Conservation (phyloP, 768 basidiomycete species). For the Boletus reticuloceps region DNA sequence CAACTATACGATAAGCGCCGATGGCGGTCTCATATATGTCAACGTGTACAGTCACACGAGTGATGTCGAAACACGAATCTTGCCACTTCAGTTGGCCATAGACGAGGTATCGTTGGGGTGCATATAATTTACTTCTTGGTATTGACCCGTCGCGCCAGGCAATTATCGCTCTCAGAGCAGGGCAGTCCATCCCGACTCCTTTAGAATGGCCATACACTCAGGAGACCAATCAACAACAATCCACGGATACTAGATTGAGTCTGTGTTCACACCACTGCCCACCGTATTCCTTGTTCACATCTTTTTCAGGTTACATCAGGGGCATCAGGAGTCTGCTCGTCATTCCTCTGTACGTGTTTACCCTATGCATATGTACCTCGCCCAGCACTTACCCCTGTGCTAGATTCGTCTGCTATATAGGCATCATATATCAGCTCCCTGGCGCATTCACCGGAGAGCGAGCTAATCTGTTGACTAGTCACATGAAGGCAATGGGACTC, state of each 20-base stretch:
- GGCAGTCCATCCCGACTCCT: constrained; percentile 52
- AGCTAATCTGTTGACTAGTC: constrained; percentile 59
- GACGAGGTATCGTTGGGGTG: constrained; percentile 48
- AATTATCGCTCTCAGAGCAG: constrained; percentile 67
- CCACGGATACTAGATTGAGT: constrained; percentile 55
- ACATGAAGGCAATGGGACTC: constrained; percentile 81
- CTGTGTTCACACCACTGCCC: constrained; percentile 17
- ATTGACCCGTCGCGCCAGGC: constrained; percentile 41
- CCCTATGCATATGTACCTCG: neutral
- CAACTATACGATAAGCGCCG: constrained; percentile 71
- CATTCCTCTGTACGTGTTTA: constrained; percentile 54
- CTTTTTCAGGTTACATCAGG: constrained; percentile 51
- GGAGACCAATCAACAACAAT: constrained; percentile 64
- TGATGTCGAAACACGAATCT: constrained; percentile 62
- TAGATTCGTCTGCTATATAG: constrained; percentile 69
- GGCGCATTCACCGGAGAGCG: constrained; percentile 68
- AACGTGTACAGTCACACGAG: constrained; percentile 65
- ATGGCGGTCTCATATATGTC: constrained; percentile 60
- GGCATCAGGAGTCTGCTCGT: constrained; percentile 63
- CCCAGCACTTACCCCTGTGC: neutral
- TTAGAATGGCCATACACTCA: constrained; percentile 72
- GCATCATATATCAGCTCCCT: constrained; percentile 76
- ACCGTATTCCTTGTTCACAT: constrained; percentile 2
- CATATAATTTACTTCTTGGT: neutral
- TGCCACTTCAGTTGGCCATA: constrained; percentile 77